A percentile compares a stretch with the other conserved stretches of the same genome.
Conservation (phyloP, 371 early-diverging fungal genomes). For the Mortierella sp. region DNA sequence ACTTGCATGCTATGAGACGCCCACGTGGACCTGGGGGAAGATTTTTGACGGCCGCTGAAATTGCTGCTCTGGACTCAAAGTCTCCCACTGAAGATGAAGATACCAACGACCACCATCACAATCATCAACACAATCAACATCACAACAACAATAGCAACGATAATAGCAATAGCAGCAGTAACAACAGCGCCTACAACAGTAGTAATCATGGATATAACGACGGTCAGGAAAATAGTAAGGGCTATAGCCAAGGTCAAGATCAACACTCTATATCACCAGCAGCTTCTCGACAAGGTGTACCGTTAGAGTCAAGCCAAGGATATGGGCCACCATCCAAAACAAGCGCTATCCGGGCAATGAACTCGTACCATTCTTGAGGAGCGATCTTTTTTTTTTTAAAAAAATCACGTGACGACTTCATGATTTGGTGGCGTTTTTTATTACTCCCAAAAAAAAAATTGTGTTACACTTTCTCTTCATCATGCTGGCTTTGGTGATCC, state of each 20-base stretch:
- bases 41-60: constrained; percentile 76
- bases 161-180: constrained; percentile 4
- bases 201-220: constrained; percentile 12
- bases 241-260: constrained; percentile 10
- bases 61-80: constrained; percentile 60
- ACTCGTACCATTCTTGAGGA: constrained; percentile 5
- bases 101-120: constrained; percentile 13
- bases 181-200: constrained; percentile 16
- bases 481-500: not conserved
- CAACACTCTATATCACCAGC: not conserved
- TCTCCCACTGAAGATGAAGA: not conserved
- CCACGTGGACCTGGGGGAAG: constrained; percentile 93
- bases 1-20: constrained; percentile 96
- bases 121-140: constrained; percentile 1
- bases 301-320: constrained; percentile 2
- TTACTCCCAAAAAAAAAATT: not conserved
- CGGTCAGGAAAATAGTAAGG: constrained; percentile 10
- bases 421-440: too few species aligned
- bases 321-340: not conserved
- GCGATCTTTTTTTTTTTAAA: not conserved
- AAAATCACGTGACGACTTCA: not conserved
- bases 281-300: not conserved
- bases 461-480: constrained; percentile 6
- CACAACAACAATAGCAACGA: not conserved
- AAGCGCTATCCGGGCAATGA: not conserved